Evolutionary conservation across 129 eudicot genomes (phyloP).

Genomic region (Ambrosia trifida): DNA sequence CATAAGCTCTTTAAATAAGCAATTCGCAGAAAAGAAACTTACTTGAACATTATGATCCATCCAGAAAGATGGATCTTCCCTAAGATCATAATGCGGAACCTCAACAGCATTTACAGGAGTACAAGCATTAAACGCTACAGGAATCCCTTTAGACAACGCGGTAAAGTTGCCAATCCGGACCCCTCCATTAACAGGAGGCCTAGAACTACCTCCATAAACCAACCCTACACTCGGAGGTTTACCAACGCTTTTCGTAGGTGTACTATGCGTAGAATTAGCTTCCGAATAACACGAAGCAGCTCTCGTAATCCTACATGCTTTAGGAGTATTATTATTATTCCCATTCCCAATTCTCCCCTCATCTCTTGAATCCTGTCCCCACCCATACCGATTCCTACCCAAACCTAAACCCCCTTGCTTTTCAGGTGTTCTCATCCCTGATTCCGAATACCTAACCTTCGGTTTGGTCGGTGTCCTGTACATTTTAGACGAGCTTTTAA

Average conservation of each 20-base stretch:
- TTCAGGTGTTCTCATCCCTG: slow-evolving; percentile 60
- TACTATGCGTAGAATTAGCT: slow-evolving; percentile 50
- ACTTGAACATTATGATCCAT: slow-evolving; percentile 95
- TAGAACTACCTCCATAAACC: slow-evolving; percentile 50
- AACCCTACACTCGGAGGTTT: slow-evolving; percentile 63
- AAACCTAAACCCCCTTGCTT: slow-evolving; percentile 45
- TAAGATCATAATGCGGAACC: slow-evolving; percentile 83
- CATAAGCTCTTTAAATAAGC: too few relatives aligned
- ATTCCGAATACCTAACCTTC: slow-evolving; percentile 36
- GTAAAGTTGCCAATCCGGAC: slow-evolving; percentile 45
- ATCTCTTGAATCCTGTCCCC: slow-evolving; percentile 48
- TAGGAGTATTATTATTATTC: slow-evolving; percentile 40
- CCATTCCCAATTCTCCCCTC: slow-evolving; percentile 38
- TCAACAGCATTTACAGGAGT: slow-evolving; percentile 61
- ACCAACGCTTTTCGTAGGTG: slow-evolving; percentile 71
- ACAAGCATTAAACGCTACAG: slow-evolving; percentile 41
- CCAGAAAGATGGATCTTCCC: slow-evolving; percentile 93
- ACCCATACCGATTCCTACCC: slow-evolving; percentile 51
- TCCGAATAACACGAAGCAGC: slow-evolving; percentile 41
- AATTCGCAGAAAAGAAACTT: slow-evolving; percentile 20
- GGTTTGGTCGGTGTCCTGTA: slow-evolving; percentile 71
- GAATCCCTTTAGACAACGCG: slow-evolving; percentile 66
- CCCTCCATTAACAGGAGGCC: slow-evolving; percentile 49
- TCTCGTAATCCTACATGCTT: slow-evolving; percentile 49
- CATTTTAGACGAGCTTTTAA: slow-evolving; percentile 35